A percentile compares a stretch with the other conserved stretches of the same genome.
These are phyloP conservation scores for Saturnispora zaruensis DNA, from an alignment of 805 yeast genomes.

Conservation along the genomic window DNA sequence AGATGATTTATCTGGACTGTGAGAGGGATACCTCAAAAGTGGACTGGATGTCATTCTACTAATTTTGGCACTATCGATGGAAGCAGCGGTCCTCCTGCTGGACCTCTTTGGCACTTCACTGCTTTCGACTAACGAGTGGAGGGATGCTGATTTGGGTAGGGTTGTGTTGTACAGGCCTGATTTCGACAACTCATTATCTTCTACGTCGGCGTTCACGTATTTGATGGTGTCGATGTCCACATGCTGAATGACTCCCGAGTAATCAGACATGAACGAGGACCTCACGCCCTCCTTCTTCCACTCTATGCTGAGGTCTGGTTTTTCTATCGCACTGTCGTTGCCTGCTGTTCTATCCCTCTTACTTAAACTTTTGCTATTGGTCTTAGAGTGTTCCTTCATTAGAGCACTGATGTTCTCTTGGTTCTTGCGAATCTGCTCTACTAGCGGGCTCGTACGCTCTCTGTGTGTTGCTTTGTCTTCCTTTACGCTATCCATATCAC, in stretches of 20 bases:
- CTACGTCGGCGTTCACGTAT: constrained; percentile 20
- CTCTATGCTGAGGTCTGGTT: neutral
- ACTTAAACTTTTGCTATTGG: neutral
- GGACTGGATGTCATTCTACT: constrained; percentile 6
- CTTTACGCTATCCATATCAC: neutral
- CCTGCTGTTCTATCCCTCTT: neutral
- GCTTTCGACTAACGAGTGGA: neutral
- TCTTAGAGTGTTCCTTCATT: neutral
- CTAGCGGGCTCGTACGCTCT: neutral
- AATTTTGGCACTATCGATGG: constrained; percentile 6
- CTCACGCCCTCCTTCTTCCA: constrained; percentile 18
- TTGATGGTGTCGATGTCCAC: constrained; percentile 29
- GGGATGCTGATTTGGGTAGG: constrained; percentile 1
- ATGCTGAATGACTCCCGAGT: constrained; percentile 32
- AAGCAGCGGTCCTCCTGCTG: constrained; percentile 17
- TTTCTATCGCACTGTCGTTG: neutral
- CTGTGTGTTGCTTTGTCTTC: neutral
- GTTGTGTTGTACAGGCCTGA: neutral
- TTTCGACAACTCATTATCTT: constrained; percentile 2
- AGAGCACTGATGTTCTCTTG: neutral
- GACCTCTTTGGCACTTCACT: constrained; percentile 27
- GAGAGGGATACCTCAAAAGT: neutral
- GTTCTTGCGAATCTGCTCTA: neutral
- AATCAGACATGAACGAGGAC: constrained; percentile 28
- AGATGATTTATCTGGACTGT: constrained; percentile 7